Evolutionary conservation across 805 yeast species (phyloP).

Genomic region (Saturnispora kantuleensis): DNA sequence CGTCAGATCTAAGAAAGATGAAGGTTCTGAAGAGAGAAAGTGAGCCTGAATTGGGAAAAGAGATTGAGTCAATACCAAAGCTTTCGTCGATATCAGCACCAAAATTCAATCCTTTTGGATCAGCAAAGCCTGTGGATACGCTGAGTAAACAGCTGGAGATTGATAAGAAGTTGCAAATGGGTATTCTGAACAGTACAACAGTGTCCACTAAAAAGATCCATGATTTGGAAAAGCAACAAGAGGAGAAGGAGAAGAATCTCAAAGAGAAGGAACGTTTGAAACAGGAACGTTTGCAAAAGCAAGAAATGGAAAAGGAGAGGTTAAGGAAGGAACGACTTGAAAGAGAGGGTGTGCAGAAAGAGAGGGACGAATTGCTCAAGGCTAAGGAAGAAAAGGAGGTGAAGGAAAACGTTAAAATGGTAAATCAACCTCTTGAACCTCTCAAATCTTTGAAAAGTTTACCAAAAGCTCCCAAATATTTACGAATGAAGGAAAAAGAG

Average conservation of each 20-base stretch:
- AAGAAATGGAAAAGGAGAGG: neutral
- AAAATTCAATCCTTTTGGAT: conserved; percentile 67
- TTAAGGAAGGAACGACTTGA: neutral
- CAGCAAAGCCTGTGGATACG: conserved; percentile 79
- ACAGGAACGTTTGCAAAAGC: neutral
- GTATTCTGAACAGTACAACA: conserved; percentile 35
- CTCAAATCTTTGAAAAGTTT: too few relatives aligned
- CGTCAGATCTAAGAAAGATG: too few relatives aligned
- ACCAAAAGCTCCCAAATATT: too few relatives aligned
- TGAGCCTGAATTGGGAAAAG: too few relatives aligned
- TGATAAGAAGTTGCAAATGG: conserved; percentile 38
- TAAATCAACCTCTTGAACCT: too few relatives aligned
- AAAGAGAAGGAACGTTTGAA: neutral
- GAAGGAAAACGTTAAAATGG: too few relatives aligned
- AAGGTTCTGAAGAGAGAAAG: too few relatives aligned
- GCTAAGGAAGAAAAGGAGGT: neutral
- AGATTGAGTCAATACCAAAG: too few relatives aligned
- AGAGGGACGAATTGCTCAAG: neutral
- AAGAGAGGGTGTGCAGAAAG: neutral
- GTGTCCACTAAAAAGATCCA: conserved; percentile 19
- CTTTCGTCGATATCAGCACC: conserved; percentile 5
- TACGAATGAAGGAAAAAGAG: too few relatives aligned
- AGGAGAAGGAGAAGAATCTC: neutral
- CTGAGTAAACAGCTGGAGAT: conserved; percentile 53
- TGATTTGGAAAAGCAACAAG: conserved; percentile 2